Evolutionary conservation across 805 yeast species (phyloP).

Genomic region (Kockiozyma suomiensis): DNA sequence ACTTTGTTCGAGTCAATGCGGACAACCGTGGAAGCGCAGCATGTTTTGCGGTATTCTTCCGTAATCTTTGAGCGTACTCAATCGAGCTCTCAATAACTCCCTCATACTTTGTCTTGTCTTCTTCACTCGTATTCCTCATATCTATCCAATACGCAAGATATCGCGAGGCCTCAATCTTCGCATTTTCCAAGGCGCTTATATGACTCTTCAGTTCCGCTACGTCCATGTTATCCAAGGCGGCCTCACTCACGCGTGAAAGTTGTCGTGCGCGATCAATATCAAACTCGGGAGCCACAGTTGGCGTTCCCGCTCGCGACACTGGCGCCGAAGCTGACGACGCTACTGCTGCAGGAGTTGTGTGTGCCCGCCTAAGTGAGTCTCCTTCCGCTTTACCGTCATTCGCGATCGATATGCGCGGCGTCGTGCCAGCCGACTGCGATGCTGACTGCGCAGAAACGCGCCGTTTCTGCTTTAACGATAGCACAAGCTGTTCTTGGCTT

Average conservation of each 20-base stretch:
- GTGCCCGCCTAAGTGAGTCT: background rate
- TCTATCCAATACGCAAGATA: conserved; percentile 56
- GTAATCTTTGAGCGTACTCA: conserved; percentile 82
- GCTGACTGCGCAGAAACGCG: background rate
- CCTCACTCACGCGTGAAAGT: conserved; percentile 42
- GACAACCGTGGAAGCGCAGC: conserved; percentile 31
- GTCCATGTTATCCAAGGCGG: conserved; percentile 44
- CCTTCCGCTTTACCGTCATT: background rate
- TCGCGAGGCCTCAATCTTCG: conserved; percentile 46
- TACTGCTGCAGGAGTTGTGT: background rate
- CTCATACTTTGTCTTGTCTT: conserved; percentile 77
- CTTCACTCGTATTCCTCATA: conserved; percentile 52
- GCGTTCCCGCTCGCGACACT: conserved; percentile 15
- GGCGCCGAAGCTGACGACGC: conserved; percentile 11
- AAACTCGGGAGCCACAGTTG: conserved; percentile 17
- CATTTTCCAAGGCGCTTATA: conserved; percentile 41
- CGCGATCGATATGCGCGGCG: background rate
- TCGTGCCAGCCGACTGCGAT: conserved; percentile 1
- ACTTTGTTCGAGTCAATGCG: conserved; percentile 16
- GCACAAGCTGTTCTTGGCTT: conserved; percentile 9
- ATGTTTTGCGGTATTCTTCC: conserved; percentile 46
- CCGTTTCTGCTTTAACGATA: conserved; percentile 5
- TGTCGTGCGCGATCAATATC: conserved; percentile 36
- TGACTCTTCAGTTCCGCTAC: conserved; percentile 47
- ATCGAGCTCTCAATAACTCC: conserved; percentile 85